These are phyloP conservation scores for Solanum pennellii DNA, from an alignment of 257 asterid species.

Conservation along the genomic window DNA sequence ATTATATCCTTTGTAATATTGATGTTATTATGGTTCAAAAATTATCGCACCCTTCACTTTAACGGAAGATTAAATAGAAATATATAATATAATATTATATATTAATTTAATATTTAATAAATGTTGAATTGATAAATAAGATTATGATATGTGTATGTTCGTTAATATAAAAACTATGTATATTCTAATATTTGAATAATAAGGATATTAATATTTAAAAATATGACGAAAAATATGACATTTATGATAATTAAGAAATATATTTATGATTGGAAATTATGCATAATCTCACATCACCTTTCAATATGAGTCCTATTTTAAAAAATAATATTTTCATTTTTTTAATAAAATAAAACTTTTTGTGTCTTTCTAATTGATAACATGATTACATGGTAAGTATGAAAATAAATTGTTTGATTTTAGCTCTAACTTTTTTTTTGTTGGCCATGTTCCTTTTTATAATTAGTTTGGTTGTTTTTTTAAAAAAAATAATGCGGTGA, in stretches of 20 bases:
- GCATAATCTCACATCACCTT: background rate
- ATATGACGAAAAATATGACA: too few species aligned
- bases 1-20: too few species aligned
- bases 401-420: background rate
- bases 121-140: rapidly evolving
- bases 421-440: background rate
- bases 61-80: rapidly evolving
- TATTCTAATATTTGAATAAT: too few species aligned
- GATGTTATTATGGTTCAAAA: too few species aligned
- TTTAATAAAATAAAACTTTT: too few species aligned
- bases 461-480: background rate
- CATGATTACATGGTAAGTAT: background rate
- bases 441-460: background rate
- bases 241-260: too few species aligned
- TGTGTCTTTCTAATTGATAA: background rate
- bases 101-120: too few species aligned
- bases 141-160: rapidly evolving
- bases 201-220: too few species aligned
- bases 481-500: background rate
- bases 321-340: too few species aligned
- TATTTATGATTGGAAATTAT: too few species aligned
- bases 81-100: too few species aligned
- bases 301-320: background rate
- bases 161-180: rapidly evolving
- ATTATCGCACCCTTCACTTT: rapidly evolving